A percentile compares a stretch with the other conserved stretches of the same genome.
phyloP scores from a whole-genome alignment of 106 monocot genomes.

The Chionographis japonica region DNA sequence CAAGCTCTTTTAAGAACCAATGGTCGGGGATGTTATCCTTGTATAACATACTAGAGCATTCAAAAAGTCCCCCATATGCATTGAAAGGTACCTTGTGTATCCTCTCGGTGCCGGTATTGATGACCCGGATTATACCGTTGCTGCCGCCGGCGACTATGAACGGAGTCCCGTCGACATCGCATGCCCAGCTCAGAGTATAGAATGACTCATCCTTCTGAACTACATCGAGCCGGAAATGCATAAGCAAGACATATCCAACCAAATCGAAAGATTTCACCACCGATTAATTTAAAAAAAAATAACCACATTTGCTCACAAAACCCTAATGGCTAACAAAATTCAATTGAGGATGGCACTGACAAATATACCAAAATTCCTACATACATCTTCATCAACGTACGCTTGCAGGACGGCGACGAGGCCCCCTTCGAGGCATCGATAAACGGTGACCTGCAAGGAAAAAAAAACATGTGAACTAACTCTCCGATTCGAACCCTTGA shows the following conservation, averaged over 20 bases:
- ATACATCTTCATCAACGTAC: slow-evolving; percentile 89
- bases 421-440: slow-evolving; percentile 85
- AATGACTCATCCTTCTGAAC: slow-evolving; percentile 74
- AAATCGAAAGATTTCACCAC: too few species aligned
- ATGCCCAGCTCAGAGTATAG: slow-evolving; percentile 92
- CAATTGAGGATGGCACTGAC: not conserved
- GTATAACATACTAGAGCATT: too few species aligned
- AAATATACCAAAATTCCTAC: slow-evolving; percentile 7
- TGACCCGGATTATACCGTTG: slow-evolving; percentile 93
- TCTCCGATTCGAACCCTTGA: not conserved
- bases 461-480: not conserved
- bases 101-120: slow-evolving; percentile 78
- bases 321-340: not conserved
- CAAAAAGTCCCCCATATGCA: too few species aligned
- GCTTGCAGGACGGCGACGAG: slow-evolving; percentile 75
- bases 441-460: slow-evolving; percentile 67
- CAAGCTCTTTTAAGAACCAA: too few species aligned
- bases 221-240: not conserved
- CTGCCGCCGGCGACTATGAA: slow-evolving; percentile 89
- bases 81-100: slow-evolving; percentile 56
- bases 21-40: too few species aligned
- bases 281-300: too few species aligned
- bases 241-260: too few species aligned
- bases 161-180: slow-evolving; percentile 75
- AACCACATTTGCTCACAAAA: too few species aligned